phyloP scores from a whole-genome alignment of 208 protist species.

The Naegleria lovaniensis region DNA sequence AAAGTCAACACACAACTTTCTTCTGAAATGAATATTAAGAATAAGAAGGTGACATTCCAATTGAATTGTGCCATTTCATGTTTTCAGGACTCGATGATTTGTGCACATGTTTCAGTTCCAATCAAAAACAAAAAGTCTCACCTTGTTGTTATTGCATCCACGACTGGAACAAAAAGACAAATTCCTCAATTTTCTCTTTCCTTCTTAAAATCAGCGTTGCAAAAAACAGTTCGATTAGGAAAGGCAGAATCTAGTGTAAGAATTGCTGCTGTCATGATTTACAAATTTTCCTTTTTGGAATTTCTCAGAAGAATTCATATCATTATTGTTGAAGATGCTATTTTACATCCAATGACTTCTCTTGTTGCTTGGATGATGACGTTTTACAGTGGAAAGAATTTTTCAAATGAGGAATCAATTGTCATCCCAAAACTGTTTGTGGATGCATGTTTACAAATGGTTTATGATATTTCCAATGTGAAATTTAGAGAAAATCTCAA shows the following conservation, averaged over 20 bases:
- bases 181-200: not conserved
- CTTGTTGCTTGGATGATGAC: not conserved
- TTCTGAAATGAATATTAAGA: not conserved
- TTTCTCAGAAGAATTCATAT: not conserved
- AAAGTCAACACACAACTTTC: not conserved
- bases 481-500: not conserved
- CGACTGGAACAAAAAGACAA: not conserved
- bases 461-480: not conserved
- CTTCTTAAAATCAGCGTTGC: not conserved
- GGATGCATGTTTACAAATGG: not conserved
- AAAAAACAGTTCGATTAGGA: not conserved
- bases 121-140: not conserved
- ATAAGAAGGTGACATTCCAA: not conserved
- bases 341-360: not conserved
- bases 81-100: not conserved
- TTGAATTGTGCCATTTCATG: not conserved
- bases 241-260: not conserved
- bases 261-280: not conserved
- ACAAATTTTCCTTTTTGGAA: not conserved
- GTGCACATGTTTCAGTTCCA: not conserved
- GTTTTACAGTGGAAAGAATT: not conserved
- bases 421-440: not conserved
- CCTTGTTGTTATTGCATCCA: not conserved
- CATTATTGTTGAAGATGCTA: constrained; percentile 11
- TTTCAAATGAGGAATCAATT: not conserved